These are phyloP conservation scores for Chytridium lagenaria DNA, from an alignment of 371 early-diverging fungal species.

Conservation along the genomic window DNA sequence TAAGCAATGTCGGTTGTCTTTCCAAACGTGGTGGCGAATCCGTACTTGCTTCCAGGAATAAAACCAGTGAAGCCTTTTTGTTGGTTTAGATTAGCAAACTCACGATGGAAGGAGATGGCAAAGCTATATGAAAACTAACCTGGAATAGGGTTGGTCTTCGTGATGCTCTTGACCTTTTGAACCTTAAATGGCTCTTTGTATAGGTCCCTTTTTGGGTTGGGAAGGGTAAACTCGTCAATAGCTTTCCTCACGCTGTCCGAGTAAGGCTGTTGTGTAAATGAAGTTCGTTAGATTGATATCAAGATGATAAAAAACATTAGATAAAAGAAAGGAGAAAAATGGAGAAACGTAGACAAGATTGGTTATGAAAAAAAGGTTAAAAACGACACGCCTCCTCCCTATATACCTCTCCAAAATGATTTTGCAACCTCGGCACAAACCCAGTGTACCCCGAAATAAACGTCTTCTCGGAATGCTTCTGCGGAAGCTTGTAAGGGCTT, in stretches of 20 bases:
- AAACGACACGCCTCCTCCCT: neutral
- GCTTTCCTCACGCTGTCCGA: conserved; percentile 55
- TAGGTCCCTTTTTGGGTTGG: conserved; percentile 32
- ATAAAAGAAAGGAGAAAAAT: neutral
- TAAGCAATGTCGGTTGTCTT: conserved; percentile 53
- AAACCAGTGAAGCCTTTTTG: conserved; percentile 56
- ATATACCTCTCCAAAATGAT: conserved; percentile 64
- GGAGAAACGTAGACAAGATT: too few relatives aligned
- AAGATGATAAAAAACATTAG: neutral
- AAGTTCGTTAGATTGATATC: neutral
- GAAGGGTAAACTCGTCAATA: conserved; percentile 56
- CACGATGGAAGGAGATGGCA: neutral
- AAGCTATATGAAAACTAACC: conserved; percentile 24
- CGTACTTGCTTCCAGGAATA: conserved; percentile 52
- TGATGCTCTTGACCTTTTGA: conserved; percentile 32
- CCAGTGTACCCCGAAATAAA: conserved; percentile 61
- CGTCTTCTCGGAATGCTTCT: conserved; percentile 52
- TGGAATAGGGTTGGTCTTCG: conserved; percentile 41
- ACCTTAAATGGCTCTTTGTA: conserved; percentile 35
- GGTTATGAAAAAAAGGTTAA: too few relatives aligned
- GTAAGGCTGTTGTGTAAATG: conserved; percentile 42
- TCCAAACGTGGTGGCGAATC: conserved; percentile 55
- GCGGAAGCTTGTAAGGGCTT: conserved; percentile 55
- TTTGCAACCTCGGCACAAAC: conserved; percentile 57
- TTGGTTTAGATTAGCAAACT: conserved; percentile 26